Percentiles rank a stretch among this genome's conserved stretches.
These are phyloP conservation scores for Oryza rufipogon DNA, from an alignment of 176 grass and related monocot genomes.

Conservation along the genomic window DNA sequence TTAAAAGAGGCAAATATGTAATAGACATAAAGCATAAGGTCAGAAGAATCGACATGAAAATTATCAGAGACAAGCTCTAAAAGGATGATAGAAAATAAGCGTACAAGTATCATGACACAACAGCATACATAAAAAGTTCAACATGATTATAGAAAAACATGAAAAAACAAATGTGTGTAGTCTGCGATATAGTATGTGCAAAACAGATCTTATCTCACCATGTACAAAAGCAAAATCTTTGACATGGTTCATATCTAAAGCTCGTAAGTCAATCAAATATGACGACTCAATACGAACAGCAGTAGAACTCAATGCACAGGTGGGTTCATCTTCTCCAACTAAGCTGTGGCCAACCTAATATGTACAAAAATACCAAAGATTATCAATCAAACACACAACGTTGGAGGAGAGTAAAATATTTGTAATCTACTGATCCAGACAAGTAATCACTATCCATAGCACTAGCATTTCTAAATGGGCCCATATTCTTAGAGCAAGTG, in stretches of 20 bases:
- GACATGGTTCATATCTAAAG: conserved; percentile 82
- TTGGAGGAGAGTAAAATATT: conserved; percentile 17
- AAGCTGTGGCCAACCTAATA: conserved; percentile 81
- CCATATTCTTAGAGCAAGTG: neutral
- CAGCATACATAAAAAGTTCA: conserved; percentile 27
- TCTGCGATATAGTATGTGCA: conserved; percentile 16
- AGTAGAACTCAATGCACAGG: conserved; percentile 48
- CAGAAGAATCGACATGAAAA: neutral
- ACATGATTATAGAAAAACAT: conserved; percentile 28
- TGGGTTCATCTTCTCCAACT: conserved; percentile 87
- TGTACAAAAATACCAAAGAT: conserved; percentile 19
- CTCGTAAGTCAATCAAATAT: conserved; percentile 78
- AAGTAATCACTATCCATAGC: conserved; percentile 17
- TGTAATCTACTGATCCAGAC: neutral
- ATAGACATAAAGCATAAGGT: conserved; percentile 23
- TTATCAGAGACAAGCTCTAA: conserved; percentile 5
- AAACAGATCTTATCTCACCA: conserved; percentile 61
- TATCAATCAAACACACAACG: conserved; percentile 7
- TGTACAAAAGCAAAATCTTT: conserved; percentile 98
- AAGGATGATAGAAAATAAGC: neutral
- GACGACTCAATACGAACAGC: conserved; percentile 80
- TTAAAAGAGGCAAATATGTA: neutral
- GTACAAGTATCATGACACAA: conserved; percentile 1
- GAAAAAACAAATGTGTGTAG: conserved; percentile 15
- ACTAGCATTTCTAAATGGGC: conserved; percentile 12